phyloP scores from a whole-genome alignment of 768 basidiomycete species.

The Amanita muscaria region DNA sequence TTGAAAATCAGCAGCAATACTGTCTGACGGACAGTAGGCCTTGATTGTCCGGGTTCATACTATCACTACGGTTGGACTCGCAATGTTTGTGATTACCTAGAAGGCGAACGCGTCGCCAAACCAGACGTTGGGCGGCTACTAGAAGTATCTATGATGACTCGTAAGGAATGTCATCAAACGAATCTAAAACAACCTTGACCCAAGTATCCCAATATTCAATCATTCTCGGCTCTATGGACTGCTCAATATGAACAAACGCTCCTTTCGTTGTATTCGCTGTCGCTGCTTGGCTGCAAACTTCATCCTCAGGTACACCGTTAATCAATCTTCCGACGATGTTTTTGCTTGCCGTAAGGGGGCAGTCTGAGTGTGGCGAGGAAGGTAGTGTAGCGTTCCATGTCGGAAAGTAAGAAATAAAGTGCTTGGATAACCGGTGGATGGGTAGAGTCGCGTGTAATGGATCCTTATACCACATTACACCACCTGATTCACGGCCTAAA shows the following conservation, averaged over 20 bases:
- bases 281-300: constrained; percentile 24
- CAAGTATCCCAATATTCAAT: background rate
- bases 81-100: too few relatives aligned
- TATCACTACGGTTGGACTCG: too few relatives aligned
- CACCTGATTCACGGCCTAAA: constrained; percentile 15
- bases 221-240: background rate
- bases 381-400: constrained; percentile 25
- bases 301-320: constrained; percentile 24
- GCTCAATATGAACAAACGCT: constrained; percentile 5
- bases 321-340: constrained; percentile 38
- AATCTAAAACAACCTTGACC: background rate
- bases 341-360: constrained; percentile 33
- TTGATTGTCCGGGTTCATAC: too few relatives aligned
- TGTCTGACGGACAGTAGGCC: too few relatives aligned
- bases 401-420: constrained; percentile 28
- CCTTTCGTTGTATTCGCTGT: constrained; percentile 15
- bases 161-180: too few relatives aligned
- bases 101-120: too few relatives aligned
- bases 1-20: too few relatives aligned
- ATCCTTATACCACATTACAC: constrained; percentile 31
- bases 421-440: constrained; percentile 24
- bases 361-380: constrained; percentile 25
- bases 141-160: too few relatives aligned
- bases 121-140: too few relatives aligned
- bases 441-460: background rate